Evolutionary conservation across 768 basidiomycete genomes (phyloP), one percentile per base, ranked within the genome.

Genomic region (Lanmaoa pseudosensibilis): DNA sequence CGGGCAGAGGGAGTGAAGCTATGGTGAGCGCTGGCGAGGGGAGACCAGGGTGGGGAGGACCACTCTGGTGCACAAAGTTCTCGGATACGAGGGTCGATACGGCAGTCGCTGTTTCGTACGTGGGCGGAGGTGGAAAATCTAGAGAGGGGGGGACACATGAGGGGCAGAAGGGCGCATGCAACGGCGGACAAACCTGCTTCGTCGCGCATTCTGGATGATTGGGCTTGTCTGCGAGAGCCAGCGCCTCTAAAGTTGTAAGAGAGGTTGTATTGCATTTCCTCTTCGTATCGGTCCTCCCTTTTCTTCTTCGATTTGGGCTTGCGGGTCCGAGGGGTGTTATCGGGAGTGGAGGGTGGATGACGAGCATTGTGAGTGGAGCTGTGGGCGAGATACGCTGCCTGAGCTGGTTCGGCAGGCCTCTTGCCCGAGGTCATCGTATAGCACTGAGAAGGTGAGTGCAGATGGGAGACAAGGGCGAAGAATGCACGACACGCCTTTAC

Each of bases 81-180:
- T 73, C 54, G 65, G 77, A 67, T 63, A 80, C 50, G 73, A 76
- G 63, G 65, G 75, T 55, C 69, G 73, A 56, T 68, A 79, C 52
- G 73, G 80, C 66, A 6, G 78, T 75, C 15, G 78, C 77, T 10
- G 77, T 78, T 70, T 91, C 89, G 57, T 84, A 83, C 62, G 90
- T 88, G 13, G 87, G 83, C 27, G 90, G 89, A 13, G 90, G 90
- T 8, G 86, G 87, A 65, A 87, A 87, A 65, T 88, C 81, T 68
- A 13, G 25, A 27, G 33, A 82, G 46, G 16, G 39, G 77, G 73
- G 30, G 58, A 45, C 30, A 57, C 39, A 60, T 34, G 56, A 56
- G 48, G n/a, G 18, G 25, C 27, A 27, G 43, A 11, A 21, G 33
- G 9, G 49, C 9, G 51, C 4, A 46, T 2, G 34, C 16, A 38